phyloP scores from a whole-genome alignment of 148 eudicot genomes.

The Camellia lanceoleosa region DNA sequence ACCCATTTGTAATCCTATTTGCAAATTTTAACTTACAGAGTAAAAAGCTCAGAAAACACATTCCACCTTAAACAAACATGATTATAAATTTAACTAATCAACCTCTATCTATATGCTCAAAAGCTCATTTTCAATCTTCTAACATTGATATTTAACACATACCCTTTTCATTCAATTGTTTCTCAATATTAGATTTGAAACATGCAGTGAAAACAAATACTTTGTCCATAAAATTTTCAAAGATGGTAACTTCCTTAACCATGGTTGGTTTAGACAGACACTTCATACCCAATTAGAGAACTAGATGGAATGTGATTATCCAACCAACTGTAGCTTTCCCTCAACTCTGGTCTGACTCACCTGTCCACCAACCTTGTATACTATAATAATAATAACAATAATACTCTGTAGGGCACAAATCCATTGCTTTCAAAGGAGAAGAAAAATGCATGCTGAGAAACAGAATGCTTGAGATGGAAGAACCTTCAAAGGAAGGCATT shows the following conservation, averaged over 20 bases:
- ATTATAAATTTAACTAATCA: too few relatives aligned
- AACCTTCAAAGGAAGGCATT: conserved; percentile 20
- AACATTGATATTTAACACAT: background rate
- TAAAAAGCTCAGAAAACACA: background rate
- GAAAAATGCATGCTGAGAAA: background rate
- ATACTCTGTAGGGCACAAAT: background rate
- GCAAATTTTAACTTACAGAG: background rate
- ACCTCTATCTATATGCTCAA: background rate
- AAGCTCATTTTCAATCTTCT: background rate
- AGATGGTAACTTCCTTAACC: too few relatives aligned
- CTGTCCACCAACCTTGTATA: background rate
- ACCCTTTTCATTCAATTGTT: background rate
- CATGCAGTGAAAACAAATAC: background rate
- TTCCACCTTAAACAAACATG: background rate
- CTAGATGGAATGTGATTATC: background rate
- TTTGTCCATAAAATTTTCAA: background rate
- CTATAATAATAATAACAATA: too few relatives aligned
- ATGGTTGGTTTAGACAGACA: background rate
- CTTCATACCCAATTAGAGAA: background rate
- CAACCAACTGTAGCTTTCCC: background rate
- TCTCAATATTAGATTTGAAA: too few relatives aligned
- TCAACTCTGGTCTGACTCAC: background rate
- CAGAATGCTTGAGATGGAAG: conserved; percentile 22
- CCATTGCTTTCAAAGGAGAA: background rate
- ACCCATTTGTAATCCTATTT: background rate